These are phyloP conservation scores for Stentor roeselii DNA, from an alignment of 73 alveolate species.

Conservation along the genomic window DNA sequence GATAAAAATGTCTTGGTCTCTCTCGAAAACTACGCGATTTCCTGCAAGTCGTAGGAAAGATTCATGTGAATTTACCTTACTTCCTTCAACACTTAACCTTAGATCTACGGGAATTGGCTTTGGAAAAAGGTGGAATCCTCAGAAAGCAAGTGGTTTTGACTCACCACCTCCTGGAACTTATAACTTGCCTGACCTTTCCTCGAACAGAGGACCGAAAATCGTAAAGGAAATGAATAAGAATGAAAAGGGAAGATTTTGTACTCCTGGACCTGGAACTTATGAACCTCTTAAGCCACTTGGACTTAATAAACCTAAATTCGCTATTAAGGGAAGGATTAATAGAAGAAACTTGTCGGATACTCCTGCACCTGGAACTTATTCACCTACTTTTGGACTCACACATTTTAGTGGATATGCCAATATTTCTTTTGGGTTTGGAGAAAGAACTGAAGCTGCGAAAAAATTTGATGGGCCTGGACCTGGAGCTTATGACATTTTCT, in stretches of 20 bases:
- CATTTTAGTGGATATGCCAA: not conserved
- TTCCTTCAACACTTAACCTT: not conserved
- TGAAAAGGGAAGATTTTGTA: not conserved
- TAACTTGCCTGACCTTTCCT: not conserved
- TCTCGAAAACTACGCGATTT: not conserved
- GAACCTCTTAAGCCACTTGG: not conserved
- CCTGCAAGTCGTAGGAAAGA: not conserved
- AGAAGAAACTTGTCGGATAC: not conserved
- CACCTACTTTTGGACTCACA: not conserved
- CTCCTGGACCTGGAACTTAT: constrained; percentile 7
- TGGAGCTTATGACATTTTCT: not conserved
- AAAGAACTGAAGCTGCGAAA: not conserved
- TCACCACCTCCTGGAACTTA: constrained; percentile 6
- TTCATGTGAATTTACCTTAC: not conserved
- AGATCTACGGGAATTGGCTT: not conserved
- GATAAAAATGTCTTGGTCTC: too few species aligned
- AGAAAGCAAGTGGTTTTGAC: not conserved
- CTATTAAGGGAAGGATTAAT: not conserved
- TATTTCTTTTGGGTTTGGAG: not conserved
- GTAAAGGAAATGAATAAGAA: not conserved
- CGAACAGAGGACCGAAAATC: not conserved
- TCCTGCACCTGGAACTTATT: not conserved
- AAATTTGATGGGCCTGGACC: not conserved
- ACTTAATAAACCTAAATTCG: not conserved
- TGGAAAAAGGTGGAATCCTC: constrained; percentile 2